Percentiles rank a stretch among this genome's conserved stretches.
phyloP scores from a whole-genome alignment of 2,329 filamentous ascomycete genomes.

The Cladophialophora carrionii region DNA sequence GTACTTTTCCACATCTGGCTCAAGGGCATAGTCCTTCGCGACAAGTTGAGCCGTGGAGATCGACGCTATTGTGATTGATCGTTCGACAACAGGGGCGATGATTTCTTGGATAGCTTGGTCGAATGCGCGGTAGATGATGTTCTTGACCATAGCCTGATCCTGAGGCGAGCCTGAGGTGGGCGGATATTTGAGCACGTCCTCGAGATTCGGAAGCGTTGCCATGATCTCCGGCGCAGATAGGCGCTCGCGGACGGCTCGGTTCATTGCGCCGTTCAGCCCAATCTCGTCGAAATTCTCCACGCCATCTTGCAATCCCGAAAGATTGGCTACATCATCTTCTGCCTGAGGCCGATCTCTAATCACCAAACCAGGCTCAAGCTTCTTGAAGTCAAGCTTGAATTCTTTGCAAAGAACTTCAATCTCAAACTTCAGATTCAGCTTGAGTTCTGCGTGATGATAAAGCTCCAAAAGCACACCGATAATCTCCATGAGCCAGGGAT shows the following conservation, averaged over 20 bases:
- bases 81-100: constrained; percentile 94
- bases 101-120: constrained; percentile 93
- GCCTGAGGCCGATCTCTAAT: constrained; percentile 67
- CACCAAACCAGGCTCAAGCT: constrained; percentile 81
- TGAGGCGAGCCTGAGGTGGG: constrained; percentile 76
- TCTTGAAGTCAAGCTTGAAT: constrained; percentile 86
- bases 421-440: constrained; percentile 96
- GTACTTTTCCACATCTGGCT: constrained; percentile 84
- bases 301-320: constrained; percentile 68
- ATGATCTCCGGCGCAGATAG: constrained; percentile 78
- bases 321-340: constrained; percentile 53
- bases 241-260: constrained; percentile 68
- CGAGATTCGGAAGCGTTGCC: constrained; percentile 80
- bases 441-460: constrained; percentile 89
- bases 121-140: constrained; percentile 82
- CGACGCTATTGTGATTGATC: constrained; percentile 95
- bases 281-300: constrained; percentile 83
- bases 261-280: constrained; percentile 70
- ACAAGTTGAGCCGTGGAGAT: constrained; percentile 96
- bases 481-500: constrained; percentile 98
- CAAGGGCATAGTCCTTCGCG: constrained; percentile 92
- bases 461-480: constrained; percentile 87
- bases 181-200: constrained; percentile 76
- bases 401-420: constrained; percentile 97
- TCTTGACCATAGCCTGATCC: constrained; percentile 65